These are phyloP conservation scores for Neonothopanus nambi DNA, from an alignment of 1,284 basidiomycete species.

Conservation along the genomic window DNA sequence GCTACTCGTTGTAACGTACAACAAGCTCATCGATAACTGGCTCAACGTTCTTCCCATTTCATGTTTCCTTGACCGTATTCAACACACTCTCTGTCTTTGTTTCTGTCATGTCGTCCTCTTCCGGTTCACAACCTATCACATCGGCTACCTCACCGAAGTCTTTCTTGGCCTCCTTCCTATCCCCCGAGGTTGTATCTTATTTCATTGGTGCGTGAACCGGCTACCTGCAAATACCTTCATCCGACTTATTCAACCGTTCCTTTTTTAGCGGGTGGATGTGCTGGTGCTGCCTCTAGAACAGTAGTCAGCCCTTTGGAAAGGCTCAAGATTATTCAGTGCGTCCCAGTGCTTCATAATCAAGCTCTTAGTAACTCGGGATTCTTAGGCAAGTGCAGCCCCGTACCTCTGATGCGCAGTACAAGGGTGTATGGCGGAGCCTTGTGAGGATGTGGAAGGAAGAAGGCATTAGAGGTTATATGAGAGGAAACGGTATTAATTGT, in stretches of 20 bases:
- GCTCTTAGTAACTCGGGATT: background rate
- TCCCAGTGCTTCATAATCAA: conserved; percentile 19
- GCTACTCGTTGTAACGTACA: too few species aligned
- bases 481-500: conserved; percentile 92
- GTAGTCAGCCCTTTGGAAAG: conserved; percentile 91
- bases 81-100: background rate
- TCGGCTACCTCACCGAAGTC: background rate
- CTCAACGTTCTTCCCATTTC: background rate
- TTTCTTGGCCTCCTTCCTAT: conserved; percentile 19
- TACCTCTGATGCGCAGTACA: conserved; percentile 66
- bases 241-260: conserved; percentile 33
- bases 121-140: background rate
- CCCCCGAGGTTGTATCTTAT: conserved; percentile 63
- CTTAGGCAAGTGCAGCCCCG: conserved; percentile 78
- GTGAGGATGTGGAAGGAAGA: conserved; percentile 91
- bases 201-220: conserved; percentile 40
- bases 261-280: conserved; percentile 77
- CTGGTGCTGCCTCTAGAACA: conserved; percentile 84
- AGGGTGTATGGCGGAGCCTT: conserved; percentile 81
- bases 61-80: conserved; percentile 3
- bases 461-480: conserved; percentile 90
- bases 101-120: conserved; percentile 8
- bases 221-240: conserved; percentile 3
- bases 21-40: too few species aligned
- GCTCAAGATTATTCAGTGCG: conserved; percentile 94